These are phyloP conservation scores for Austroboletus rostrupii DNA, from an alignment of 1,284 basidiomycete genomes.

Conservation along the genomic window DNA sequence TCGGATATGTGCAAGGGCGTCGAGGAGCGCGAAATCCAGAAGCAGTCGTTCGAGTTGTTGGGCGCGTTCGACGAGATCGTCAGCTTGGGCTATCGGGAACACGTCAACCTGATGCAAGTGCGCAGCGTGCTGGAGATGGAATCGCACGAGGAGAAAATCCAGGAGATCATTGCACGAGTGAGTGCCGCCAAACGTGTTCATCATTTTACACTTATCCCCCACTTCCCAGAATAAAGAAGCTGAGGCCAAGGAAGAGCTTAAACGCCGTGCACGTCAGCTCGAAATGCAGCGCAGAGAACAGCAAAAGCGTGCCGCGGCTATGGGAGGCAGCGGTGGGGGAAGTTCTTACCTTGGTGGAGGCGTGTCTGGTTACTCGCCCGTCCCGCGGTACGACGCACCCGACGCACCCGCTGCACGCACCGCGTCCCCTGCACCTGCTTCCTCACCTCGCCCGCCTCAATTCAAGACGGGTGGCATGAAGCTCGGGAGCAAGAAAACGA, in stretches of 20 bases:
- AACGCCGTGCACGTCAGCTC: slow-evolving; percentile 95
- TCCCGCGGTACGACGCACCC: slow-evolving; percentile 68
- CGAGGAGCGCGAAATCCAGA: slow-evolving; percentile 87
- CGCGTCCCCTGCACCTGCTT: slow-evolving; percentile 46
- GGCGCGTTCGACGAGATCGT: slow-evolving; percentile 98
- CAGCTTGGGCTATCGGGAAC: slow-evolving; percentile 91
- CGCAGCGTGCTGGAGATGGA: slow-evolving; percentile 96
- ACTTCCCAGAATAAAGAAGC: slow-evolving; percentile 90
- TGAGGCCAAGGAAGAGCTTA: slow-evolving; percentile 98
- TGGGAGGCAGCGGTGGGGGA: slow-evolving; percentile 40
- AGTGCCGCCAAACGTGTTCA: slow-evolving; percentile 26
- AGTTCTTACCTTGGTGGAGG: slow-evolving; percentile 64
- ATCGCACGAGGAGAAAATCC: slow-evolving; percentile 99
- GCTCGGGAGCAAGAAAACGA: slow-evolving; percentile 89
- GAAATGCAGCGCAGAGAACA: slow-evolving; percentile 97
- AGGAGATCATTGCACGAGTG: slow-evolving; percentile 95
- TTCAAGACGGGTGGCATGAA: slow-evolving; percentile 99
- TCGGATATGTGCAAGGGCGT: slow-evolving; percentile 87
- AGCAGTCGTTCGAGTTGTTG: slow-evolving; percentile 92
- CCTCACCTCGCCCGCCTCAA: slow-evolving; percentile 58
- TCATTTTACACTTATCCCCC: background rate
- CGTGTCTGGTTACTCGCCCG: slow-evolving; percentile 62
- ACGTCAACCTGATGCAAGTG: slow-evolving; percentile 89
- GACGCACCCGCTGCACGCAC: slow-evolving; percentile 44
- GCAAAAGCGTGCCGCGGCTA: slow-evolving; percentile 65